Percentiles rank a stretch among this genome's conserved stretches.
phyloP scores from a whole-genome alignment of 2,329 filamentous ascomycete species.

The Leptographium wingfieldii region DNA sequence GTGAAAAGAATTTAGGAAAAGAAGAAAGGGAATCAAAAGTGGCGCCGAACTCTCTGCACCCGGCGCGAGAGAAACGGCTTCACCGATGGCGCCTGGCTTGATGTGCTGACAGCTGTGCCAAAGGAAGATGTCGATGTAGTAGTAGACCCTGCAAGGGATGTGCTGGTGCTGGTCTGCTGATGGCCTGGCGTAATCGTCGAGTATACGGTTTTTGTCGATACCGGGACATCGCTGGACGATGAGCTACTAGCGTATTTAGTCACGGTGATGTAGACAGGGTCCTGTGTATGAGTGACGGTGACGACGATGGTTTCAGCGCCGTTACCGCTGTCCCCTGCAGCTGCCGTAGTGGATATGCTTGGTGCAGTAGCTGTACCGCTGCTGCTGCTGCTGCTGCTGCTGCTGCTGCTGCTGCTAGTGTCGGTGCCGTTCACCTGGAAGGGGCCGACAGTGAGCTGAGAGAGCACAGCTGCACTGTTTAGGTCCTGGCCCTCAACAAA shows the following conservation, averaged over 20 bases:
- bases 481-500: constrained; percentile 27
- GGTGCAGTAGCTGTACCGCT: constrained; percentile 3
- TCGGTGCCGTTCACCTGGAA: constrained; percentile 25
- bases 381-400: neutral
- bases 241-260: neutral
- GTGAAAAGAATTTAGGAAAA: neutral
- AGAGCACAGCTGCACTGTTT: constrained; percentile 29
- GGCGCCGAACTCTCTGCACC: neutral
- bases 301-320: constrained; percentile 22
- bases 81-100: neutral
- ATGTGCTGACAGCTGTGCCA: neutral
- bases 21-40: neutral
- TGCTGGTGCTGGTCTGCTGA: neutral
- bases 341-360: neutral
- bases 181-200: neutral
- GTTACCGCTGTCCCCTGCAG: constrained; percentile 7
- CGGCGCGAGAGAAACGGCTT: constrained; percentile 2
- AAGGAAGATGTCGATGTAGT: neutral
- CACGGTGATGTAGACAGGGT: constrained; percentile 7
- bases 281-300: constrained; percentile 25
- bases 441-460: constrained; percentile 29
- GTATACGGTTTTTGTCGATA: neutral
- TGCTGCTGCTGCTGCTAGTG: constrained; percentile 10
- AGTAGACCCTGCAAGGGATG: neutral
- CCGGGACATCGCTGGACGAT: neutral